Percentiles rank a stretch among this genome's conserved stretches.
phyloP scores from a whole-genome alignment of 495 filamentous ascomycete species.

The Penicillium tannophilum region DNA sequence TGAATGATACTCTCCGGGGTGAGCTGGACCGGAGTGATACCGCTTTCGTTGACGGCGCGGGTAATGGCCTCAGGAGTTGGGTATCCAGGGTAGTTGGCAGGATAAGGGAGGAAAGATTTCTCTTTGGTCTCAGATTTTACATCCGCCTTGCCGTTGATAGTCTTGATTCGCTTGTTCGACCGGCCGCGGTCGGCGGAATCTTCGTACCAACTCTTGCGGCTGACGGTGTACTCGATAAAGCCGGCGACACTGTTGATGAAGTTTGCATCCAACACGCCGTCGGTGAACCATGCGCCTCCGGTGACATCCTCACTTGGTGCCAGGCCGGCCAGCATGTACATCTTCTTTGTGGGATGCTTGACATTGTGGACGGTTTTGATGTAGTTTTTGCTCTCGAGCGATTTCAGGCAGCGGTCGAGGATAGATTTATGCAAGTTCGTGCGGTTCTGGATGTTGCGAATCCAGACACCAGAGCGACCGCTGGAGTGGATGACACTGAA shows the following conservation, averaged over 20 bases:
- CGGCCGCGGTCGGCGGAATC: slow-evolving; percentile 32
- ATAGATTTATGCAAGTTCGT: slow-evolving; percentile 78
- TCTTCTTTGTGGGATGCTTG: slow-evolving; percentile 62
- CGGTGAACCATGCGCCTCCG: slow-evolving; percentile 91
- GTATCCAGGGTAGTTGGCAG: slow-evolving; percentile 70
- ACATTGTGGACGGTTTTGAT: slow-evolving; percentile 74
- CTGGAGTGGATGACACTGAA: slow-evolving; percentile 84
- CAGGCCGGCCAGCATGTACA: slow-evolving; percentile 66
- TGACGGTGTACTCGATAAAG: slow-evolving; percentile 72
- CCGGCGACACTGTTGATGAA: slow-evolving; percentile 74
- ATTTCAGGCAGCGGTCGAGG: slow-evolving; percentile 73
- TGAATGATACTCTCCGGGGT: slow-evolving; percentile 73
- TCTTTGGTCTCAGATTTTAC: slow-evolving; percentile 38
- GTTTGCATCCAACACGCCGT: slow-evolving; percentile 80
- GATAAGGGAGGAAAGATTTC: slow-evolving; percentile 60
- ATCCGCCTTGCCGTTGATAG: slow-evolving; percentile 36
- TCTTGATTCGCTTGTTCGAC: slow-evolving; percentile 47
- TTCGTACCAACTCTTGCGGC: slow-evolving; percentile 67
- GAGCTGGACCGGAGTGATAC: slow-evolving; percentile 65
- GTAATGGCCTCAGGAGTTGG: slow-evolving; percentile 76
- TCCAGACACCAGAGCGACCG: slow-evolving; percentile 83
- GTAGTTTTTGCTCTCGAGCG: slow-evolving; percentile 78
- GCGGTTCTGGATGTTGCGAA: slow-evolving; percentile 70
- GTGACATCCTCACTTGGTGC: slow-evolving; percentile 84
- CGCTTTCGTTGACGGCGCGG: slow-evolving; percentile 63